Conservation (phyloP, 306 rosid species). For the Canavalia gladiata region DNA sequence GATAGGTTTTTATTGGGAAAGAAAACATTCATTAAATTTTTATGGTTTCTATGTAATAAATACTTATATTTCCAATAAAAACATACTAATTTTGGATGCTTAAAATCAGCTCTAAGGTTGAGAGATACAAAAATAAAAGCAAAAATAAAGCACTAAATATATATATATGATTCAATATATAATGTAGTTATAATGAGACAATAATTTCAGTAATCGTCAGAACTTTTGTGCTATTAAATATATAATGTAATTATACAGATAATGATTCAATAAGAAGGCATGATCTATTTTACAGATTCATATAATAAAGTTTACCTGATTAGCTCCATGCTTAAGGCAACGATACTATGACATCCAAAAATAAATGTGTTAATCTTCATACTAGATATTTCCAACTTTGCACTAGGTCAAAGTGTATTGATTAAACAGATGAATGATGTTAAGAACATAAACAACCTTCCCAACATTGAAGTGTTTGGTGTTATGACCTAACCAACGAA, state of each 20-base stretch:
- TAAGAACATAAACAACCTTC: conserved; percentile 76
- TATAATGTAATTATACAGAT: conserved; percentile 3
- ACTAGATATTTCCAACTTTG: conserved; percentile 38
- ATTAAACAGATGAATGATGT: conserved; percentile 42
- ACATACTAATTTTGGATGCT: too few species aligned
- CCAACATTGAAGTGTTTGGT: conserved; percentile 99
- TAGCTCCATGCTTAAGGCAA: conserved; percentile 94
- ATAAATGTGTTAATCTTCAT: conserved; percentile 46
- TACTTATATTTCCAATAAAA: too few species aligned
- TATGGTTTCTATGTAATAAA: too few species aligned
- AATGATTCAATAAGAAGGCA: conserved; percentile 31
- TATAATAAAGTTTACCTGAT: conserved; percentile 70
- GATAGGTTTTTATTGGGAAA: too few species aligned
- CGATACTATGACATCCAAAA: conserved; percentile 80
- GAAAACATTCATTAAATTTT: too few species aligned
- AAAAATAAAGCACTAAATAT: neutral
- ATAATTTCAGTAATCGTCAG: conserved; percentile 12
- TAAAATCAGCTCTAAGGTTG: too few species aligned
- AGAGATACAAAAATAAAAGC: neutral
- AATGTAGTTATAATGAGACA: neutral
- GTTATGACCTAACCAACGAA: conserved; percentile 98
- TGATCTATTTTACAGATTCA: conserved; percentile 32
- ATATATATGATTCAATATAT: neutral
- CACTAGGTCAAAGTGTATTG: conserved; percentile 31
- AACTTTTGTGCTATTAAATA: conserved; percentile 28